phyloP scores from a whole-genome alignment of 768 basidiomycete genomes.

The Suillus subaureus region DNA sequence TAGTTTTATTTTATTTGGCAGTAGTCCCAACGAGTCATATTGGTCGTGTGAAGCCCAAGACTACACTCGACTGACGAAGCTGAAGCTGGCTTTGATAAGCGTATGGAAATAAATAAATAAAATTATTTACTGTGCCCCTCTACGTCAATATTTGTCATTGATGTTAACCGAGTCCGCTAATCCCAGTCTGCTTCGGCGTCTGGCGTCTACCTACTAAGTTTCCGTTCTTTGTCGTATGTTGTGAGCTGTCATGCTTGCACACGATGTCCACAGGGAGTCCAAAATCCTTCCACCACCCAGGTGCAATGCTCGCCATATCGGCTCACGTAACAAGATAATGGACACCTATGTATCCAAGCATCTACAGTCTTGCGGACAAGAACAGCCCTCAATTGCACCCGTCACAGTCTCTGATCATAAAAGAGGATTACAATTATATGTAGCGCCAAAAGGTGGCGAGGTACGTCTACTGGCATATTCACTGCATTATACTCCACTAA shows the following conservation, averaged over 20 bases:
- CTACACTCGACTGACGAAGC: too few relatives aligned
- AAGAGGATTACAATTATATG: background rate
- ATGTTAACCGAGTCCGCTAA: background rate
- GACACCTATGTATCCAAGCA: background rate
- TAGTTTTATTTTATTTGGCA: background rate
- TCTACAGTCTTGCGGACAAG: background rate
- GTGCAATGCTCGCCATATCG: background rate
- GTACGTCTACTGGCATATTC: background rate
- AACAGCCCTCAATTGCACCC: background rate
- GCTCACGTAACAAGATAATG: background rate
- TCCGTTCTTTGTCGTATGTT: background rate
- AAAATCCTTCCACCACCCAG: background rate
- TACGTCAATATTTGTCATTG: background rate
- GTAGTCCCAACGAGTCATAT: background rate
- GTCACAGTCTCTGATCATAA: background rate
- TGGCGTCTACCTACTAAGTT: background rate
- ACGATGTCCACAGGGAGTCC: background rate
- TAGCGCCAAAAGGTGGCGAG: background rate
- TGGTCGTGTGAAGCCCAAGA: background rate
- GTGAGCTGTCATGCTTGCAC: background rate
- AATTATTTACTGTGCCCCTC: background rate
- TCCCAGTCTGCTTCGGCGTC: background rate
- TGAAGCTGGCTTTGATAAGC: background rate
- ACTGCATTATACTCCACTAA: background rate
- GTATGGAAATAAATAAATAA: background rate